A percentile compares a stretch with the other conserved stretches of the same genome.
These are phyloP conservation scores for Carex arenaria DNA, from an alignment of 202 grass and related monocot genomes.

Conservation along the genomic window DNA sequence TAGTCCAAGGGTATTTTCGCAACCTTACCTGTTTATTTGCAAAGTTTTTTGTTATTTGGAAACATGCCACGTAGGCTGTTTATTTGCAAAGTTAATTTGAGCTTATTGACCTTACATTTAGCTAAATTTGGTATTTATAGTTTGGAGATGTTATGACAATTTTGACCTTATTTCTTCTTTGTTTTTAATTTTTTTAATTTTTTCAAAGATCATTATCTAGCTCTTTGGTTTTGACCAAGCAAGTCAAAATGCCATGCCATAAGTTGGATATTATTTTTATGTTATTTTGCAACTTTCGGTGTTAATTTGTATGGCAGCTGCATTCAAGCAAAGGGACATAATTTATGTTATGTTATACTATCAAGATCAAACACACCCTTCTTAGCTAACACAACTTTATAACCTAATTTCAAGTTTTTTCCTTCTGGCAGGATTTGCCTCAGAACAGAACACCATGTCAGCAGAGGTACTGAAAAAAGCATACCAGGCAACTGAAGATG, in stretches of 20 bases:
- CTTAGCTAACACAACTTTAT: background rate
- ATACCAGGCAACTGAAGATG: constrained; percentile 94
- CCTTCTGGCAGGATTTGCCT: constrained; percentile 62
- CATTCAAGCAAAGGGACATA: background rate
- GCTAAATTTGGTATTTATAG: background rate
- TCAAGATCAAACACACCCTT: background rate
- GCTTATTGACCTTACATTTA: background rate
- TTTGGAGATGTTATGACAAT: background rate
- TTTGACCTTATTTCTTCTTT: background rate
- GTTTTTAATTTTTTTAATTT: background rate
- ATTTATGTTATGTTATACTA: background rate
- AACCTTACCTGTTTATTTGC: background rate
- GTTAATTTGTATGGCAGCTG: background rate
- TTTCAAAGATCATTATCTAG: background rate
- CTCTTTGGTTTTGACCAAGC: background rate
- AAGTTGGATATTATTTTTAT: background rate
- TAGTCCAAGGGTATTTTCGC: background rate
- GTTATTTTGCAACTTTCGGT: background rate
- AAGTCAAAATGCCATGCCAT: background rate
- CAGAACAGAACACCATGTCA: constrained; percentile 76
- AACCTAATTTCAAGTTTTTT: background rate
- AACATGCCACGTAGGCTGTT: no score
- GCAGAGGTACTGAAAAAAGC: constrained; percentile 90
- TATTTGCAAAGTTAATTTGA: background rate
- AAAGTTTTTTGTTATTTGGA: no score